Base-by-base conservation (phyloP, 352 stramenopile species). In the Globisporangium heterothallicum region DNA sequence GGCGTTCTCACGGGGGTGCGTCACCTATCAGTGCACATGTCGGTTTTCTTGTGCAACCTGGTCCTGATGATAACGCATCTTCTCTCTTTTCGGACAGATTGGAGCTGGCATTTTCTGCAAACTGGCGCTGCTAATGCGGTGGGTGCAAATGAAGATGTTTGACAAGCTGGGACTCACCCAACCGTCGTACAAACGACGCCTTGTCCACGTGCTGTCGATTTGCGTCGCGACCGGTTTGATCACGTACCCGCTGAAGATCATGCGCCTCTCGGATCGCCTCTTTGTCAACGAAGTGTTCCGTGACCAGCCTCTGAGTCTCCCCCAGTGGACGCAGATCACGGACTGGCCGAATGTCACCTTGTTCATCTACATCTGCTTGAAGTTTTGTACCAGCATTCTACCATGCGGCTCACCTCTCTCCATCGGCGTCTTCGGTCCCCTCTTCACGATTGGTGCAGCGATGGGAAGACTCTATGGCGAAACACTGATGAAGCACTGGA, bases 281-380 rank as follows among this genome's bases (percentile, higher is more conserved):
- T 70, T 93, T 35, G 72, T 91, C 42, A 91, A 93, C 56, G 78
- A 91, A 57, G 59, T 89, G 3, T 93, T 93, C 32, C 73, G 70
- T 18, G 75, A 88, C 47, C 66, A 87, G 29, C 48, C 65, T 0
- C 30, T 91, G 32, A 86, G 61, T 21, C 54, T 86, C 13, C 69
- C 68, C 0, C 66, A 86, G 46, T 85, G 78, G 75, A 87, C 64
- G 2, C 74, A 88, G 48, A 67, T 86, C 35, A 76, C 72, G 12
- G 56, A 82, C 27, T 80, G 66, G 50, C 73, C 76, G 1, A 65
- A 72, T 9, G 64, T 85, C 26, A 76, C 78, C 22, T 57, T 93
- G 0, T 70, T 88, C 43, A 53, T 90, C 38, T 91, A 89, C 44
- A 79, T 86, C 42, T 58, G 65, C 40, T 62, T 92, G 51, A 91